Conservation (phyloP, 345 rosid genomes). For the Eucalyptus erythrocorys region DNA sequence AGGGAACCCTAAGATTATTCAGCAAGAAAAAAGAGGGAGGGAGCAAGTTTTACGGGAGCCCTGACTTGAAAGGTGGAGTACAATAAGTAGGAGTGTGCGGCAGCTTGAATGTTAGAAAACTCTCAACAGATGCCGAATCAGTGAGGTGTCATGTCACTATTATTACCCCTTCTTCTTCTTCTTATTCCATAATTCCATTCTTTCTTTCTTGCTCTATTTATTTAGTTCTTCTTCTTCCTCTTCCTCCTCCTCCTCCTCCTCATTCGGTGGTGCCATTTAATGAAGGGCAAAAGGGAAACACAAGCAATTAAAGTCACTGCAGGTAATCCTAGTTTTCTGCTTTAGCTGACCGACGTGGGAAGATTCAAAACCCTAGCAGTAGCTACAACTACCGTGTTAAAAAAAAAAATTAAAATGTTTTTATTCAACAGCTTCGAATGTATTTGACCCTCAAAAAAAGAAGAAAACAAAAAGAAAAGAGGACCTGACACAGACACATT, state of each 20-base stretch:
- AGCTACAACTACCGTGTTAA: background rate
- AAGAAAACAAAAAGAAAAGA: background rate
- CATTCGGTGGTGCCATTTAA: background rate
- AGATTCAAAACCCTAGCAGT: background rate
- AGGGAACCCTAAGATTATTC: background rate
- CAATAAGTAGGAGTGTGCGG: background rate
- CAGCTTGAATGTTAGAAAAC: background rate
- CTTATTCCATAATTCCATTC: background rate
- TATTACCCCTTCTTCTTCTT: background rate
- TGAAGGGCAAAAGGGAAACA: background rate
- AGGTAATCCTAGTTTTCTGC: background rate
- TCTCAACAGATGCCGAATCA: background rate
- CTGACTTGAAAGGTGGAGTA: background rate
- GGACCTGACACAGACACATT: background rate
- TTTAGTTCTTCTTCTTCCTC: background rate
- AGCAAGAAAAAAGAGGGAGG: background rate
- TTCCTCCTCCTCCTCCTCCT: background rate
- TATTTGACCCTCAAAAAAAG: background rate
- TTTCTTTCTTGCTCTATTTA: background rate
- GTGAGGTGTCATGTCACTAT: background rate
- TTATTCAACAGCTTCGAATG: background rate
- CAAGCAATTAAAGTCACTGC: background rate
- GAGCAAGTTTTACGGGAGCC: background rate
- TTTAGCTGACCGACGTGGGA: background rate
- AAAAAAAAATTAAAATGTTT: background rate